Conservation (phyloP, 345 rosid species). For the Eucalyptus marginata region DNA sequence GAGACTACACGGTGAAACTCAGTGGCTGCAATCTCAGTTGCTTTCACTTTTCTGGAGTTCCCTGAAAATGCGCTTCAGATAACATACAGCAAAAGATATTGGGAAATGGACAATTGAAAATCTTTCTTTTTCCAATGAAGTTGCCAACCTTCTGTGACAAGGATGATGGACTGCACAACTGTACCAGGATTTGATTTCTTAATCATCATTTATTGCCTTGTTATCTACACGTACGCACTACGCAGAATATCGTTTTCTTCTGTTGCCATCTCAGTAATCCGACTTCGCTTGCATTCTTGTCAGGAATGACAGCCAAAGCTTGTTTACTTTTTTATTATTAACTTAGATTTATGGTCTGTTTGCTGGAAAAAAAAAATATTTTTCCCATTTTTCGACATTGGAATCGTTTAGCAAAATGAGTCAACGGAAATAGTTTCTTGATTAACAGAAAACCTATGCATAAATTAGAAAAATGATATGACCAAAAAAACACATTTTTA, state of each 20-base stretch:
- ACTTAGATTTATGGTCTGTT: neutral
- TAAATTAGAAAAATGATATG: neutral
- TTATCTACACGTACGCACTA: no score
- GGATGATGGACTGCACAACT: neutral
- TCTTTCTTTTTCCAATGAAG: neutral
- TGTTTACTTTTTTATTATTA: neutral
- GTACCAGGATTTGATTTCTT: neutral
- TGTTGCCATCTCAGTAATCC: neutral
- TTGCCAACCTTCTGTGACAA: neutral
- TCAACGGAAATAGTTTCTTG: neutral
- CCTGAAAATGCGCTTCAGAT: neutral
- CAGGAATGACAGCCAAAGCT: neutral
- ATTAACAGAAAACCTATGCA: neutral
- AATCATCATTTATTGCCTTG: neutral
- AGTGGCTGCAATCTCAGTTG: neutral
- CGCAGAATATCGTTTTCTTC: neutral
- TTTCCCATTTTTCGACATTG: neutral
- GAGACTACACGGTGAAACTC: neutral
- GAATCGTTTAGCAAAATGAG: neutral
- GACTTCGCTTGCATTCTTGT: neutral
- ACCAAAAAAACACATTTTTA: no score
- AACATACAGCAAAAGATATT: neutral
- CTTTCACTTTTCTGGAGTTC: neutral
- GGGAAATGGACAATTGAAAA: neutral
- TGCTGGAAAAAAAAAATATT: no score